Evolutionary conservation across 345 rosid species (phyloP).

Genomic region (Conringia planisiliqua): DNA sequence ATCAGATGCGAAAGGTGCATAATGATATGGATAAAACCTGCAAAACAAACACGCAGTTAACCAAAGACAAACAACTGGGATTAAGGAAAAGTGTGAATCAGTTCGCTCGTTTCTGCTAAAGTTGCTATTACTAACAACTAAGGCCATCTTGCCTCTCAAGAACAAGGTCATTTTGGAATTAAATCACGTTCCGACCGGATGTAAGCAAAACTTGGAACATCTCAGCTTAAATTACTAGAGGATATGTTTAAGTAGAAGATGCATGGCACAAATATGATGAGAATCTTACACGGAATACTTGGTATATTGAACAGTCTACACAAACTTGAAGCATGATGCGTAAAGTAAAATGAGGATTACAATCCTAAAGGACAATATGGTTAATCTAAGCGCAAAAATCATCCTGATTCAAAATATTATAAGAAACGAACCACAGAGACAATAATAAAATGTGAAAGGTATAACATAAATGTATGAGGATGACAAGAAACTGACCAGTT

Average conservation of each 20-base stretch:
- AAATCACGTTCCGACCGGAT: not conserved
- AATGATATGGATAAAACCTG: constrained; percentile 97
- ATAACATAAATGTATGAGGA: not conserved
- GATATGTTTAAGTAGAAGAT: not conserved
- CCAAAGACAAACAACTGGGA: not conserved
- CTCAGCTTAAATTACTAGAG: not conserved
- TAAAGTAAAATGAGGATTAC: not conserved
- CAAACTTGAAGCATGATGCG: not conserved
- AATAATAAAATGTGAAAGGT: not conserved
- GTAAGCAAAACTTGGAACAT: not conserved
- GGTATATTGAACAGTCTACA: not conserved
- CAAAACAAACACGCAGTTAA: constrained; percentile 18
- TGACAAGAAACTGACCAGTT: constrained; percentile 64
- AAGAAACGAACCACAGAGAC: constrained; percentile 1
- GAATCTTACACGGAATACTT: not conserved
- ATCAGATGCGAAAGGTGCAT: constrained; percentile 99
- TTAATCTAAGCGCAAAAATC: not conserved
- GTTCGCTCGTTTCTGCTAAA: not conserved
- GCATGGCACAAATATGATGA: not conserved
- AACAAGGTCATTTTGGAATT: not conserved
- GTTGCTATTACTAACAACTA: not conserved
- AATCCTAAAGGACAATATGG: not conserved
- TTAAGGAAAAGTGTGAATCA: not conserved
- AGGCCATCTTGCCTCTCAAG: not conserved
- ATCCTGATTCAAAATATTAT: constrained; percentile 3